Percentiles rank a stretch among this genome's conserved stretches.
Conservation (phyloP, 228 moss, liverwort and hornwort species). For the Sphagnum fallax region DNA sequence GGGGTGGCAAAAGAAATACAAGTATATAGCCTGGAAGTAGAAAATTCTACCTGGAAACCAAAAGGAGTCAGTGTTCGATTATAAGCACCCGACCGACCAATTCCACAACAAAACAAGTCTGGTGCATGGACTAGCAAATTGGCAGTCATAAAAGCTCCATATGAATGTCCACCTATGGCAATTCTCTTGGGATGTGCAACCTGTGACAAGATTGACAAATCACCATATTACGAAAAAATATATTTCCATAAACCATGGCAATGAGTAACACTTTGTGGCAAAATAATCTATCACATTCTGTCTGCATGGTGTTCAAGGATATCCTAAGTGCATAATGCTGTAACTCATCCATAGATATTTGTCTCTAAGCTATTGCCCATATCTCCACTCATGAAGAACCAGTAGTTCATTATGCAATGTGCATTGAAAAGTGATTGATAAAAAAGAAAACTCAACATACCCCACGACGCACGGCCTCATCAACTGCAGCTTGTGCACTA, state of each 20-base stretch:
- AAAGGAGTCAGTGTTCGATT: constrained; percentile 97
- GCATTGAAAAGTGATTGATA: not conserved
- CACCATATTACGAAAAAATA: not conserved
- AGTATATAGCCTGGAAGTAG: too few species aligned
- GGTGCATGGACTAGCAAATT: constrained; percentile 84
- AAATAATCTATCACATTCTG: not conserved
- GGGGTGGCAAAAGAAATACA: too few species aligned
- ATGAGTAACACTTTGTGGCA: not conserved
- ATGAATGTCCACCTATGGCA: constrained; percentile 95
- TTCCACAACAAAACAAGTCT: constrained; percentile 81
- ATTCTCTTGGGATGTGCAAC: constrained; percentile 75
- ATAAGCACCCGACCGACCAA: constrained; percentile 93
- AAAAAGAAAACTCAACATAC: constrained; percentile 26
- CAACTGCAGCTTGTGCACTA: constrained; percentile 92
- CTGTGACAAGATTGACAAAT: constrained; percentile 19
- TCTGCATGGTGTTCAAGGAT: too few species aligned
- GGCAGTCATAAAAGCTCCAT: constrained; percentile 99
- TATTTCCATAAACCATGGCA: not conserved
- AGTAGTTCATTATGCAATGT: too few species aligned
- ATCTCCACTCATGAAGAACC: too few species aligned
- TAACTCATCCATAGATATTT: too few species aligned
- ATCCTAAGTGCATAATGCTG: too few species aligned
- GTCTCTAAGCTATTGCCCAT: too few species aligned
- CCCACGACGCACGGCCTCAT: constrained; percentile 88
- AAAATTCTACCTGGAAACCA: constrained; percentile 74